A percentile compares a stretch with the other conserved stretches of the same genome.
Conservation (phyloP, 1,139 yeast species). For the Oligophagozyma castellii region DNA sequence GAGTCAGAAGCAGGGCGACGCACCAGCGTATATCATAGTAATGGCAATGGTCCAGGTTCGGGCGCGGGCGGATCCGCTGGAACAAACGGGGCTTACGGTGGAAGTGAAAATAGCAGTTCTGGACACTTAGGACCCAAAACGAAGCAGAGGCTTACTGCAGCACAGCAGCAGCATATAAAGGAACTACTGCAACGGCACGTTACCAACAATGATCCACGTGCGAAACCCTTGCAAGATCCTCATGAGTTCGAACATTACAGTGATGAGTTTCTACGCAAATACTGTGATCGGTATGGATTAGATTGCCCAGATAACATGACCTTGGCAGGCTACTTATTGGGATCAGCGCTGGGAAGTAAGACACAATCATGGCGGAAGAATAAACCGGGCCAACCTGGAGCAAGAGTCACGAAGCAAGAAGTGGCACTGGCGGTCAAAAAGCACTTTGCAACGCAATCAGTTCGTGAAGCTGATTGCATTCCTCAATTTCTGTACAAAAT, state of each 20-base stretch:
- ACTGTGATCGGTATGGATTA: conserved; percentile 21
- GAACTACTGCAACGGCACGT: conserved; percentile 18
- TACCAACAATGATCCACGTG: conserved; percentile 20
- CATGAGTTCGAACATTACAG: conserved; percentile 19
- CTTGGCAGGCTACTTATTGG: conserved; percentile 20
- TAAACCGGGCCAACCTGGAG: conserved; percentile 10
- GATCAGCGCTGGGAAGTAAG: conserved; percentile 21
- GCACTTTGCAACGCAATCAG: conserved; percentile 16
- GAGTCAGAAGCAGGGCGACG: conserved; percentile 9
- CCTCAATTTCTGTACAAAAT: conserved; percentile 26
- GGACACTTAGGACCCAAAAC: no score
- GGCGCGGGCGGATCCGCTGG: no score
- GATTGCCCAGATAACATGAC: conserved; percentile 21
- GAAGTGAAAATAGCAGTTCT: no score
- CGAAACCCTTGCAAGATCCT: conserved; percentile 12
- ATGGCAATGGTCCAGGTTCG: no score
- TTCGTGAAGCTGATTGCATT: conserved; percentile 22
- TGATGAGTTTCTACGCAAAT: conserved; percentile 21
- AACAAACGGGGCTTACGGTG: no score
- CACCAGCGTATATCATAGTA: no score
- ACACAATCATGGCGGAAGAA: conserved; percentile 19
- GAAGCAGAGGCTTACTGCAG: conserved; percentile 20
- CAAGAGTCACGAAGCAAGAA: conserved; percentile 17
- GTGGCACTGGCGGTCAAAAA: conserved; percentile 17
- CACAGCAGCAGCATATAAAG: conserved; percentile 24